Conservation (phyloP, 2,329 filamentous ascomycete species). For the Alternaria sp. region DNA sequence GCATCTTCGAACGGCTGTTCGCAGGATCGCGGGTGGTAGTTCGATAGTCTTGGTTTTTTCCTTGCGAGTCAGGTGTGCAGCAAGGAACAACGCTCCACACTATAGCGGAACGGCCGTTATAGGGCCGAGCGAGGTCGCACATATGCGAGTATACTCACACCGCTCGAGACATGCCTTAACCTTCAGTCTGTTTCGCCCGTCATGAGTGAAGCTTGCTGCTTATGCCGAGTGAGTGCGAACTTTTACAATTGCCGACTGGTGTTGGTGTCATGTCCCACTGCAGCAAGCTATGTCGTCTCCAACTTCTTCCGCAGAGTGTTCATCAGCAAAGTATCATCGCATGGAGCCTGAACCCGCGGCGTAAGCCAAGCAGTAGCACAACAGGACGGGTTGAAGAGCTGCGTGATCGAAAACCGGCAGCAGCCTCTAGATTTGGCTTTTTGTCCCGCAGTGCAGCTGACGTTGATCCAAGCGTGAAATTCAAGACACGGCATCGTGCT, state of each 20-base stretch:
- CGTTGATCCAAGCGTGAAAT: constrained; percentile 16
- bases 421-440: constrained; percentile 2
- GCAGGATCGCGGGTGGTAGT: constrained; percentile 12
- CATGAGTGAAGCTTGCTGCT: constrained; percentile 6
- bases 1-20: constrained; percentile 19
- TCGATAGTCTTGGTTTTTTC: not conserved
- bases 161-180: constrained; percentile 2
- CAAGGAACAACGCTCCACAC: constrained; percentile 3
- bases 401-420: constrained; percentile 14
- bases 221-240: not conserved
- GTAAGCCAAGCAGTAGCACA: constrained; percentile 10
- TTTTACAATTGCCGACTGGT: not conserved
- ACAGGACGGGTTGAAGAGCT: constrained; percentile 2
- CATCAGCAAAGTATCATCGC: not conserved
- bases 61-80: constrained; percentile 6
- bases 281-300: constrained; percentile 2
- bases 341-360: constrained; percentile 4
- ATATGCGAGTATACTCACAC: constrained; percentile 12
- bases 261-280: constrained; percentile 1
- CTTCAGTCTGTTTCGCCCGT: not conserved
- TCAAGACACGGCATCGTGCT: constrained; percentile 13
- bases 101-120: constrained; percentile 6
- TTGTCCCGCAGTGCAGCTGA: constrained; percentile 21
- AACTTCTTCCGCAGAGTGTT: not conserved
- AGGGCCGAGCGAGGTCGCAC: constrained; percentile 8